Base-by-base conservation (phyloP, 1,139 yeast genomes). In the Candida tunisiensis region DNA sequence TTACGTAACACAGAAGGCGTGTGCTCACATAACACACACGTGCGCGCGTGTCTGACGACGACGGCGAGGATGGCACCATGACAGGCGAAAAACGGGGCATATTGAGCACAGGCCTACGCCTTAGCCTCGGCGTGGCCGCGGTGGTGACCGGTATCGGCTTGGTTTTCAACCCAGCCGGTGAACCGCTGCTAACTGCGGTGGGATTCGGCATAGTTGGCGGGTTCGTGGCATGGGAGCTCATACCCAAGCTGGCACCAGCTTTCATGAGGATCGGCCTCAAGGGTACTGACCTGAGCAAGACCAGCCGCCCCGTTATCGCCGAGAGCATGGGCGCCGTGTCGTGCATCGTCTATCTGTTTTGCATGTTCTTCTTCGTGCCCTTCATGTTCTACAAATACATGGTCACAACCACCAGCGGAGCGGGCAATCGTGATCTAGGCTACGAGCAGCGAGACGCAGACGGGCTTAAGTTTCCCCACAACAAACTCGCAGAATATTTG, bases 251-350 rank as follows among this genome's bases (percentile, higher is more conserved):
- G 10, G 64, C 74, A 1, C 62, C 69, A 1, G 62, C 72, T 28
- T 82, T 91, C 49, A 63, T 78, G 20, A 63, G 65, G 32, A 69
- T 77, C 24, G 98, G 98, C 0, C 61, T 88, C 15, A 68, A 60
- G 36, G 99, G 99, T 6, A 69, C 64, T 36, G 99, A 88, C 45
- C 42, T 82, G 47, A 72, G 83, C 28, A 88, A 88, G 47, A 53
- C 55, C 8, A 64, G 61, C n/a, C 65, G 60, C 15, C 91, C 92
- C 0, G 60, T 71, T 5, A 63, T 85, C 9, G 91, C 98, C 1
- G 99, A 88, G 51, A 68, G 92, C 0, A 74, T 85, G 63, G 99
- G 99, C 3, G 74, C 80, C 2, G 77, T 85, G 0, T 67, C 83
- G 6, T 92, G 94, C 0, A 62, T 78, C 3, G 73, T 85, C 0